Evolutionary conservation across 2,329 filamentous ascomycete genomes (phyloP).

Genomic region (Monilinia fructigena): DNA sequence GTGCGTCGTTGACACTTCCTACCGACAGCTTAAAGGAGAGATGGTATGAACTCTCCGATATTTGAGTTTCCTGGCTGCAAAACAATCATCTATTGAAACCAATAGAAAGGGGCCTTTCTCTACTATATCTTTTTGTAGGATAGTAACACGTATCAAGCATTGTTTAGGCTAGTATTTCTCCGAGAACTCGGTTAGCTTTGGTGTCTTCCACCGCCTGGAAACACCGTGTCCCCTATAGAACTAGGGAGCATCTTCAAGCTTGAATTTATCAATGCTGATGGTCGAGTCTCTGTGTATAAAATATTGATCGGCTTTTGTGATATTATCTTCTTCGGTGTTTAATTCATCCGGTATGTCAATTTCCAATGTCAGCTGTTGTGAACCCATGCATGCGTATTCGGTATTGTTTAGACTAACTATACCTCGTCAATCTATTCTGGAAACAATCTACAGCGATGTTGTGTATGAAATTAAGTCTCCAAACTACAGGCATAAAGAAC

Average conservation of each 20-base stretch:
- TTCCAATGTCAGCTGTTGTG: constrained; percentile 1
- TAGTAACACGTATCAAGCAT: background rate
- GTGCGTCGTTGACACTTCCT: constrained; percentile 12
- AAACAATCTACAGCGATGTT: constrained; percentile 1
- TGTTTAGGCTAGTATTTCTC: background rate
- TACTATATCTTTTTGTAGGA: background rate
- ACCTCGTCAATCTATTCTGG: background rate
- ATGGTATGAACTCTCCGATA: background rate
- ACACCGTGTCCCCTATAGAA: background rate
- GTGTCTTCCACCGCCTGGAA: background rate
- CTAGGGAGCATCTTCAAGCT: background rate
- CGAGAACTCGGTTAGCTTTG: constrained; percentile 2
- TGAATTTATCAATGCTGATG: background rate
- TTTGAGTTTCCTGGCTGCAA: background rate
- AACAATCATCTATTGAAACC: background rate
- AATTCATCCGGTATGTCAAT: background rate
- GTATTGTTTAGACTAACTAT: background rate
- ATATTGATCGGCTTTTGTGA: background rate
- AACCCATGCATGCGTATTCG: constrained; percentile 6
- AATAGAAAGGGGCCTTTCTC: background rate
- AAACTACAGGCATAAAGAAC: constrained; percentile 1
- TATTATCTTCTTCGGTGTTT: background rate
- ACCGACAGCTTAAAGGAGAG: background rate
- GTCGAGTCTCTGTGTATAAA: background rate
- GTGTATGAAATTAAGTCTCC: constrained; percentile 3